Evolutionary conservation across 768 basidiomycete species (phyloP), one percentile per base, ranked within the genome.

Genomic region (Leccinum disarticulatum): DNA sequence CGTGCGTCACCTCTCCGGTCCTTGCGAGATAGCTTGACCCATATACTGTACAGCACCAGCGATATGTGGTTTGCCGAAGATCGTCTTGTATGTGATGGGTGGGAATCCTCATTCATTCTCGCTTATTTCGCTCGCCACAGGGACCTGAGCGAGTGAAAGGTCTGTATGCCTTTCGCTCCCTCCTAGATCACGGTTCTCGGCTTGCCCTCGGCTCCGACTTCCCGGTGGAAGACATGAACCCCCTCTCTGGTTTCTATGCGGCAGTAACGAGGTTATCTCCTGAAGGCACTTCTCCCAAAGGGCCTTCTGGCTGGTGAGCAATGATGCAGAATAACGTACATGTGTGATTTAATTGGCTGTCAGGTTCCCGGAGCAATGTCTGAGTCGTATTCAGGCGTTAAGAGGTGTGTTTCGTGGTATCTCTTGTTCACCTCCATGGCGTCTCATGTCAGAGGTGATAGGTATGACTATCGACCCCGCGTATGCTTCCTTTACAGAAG

Each of bases 41-140:
- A 46, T 28, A 36, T 50, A 25, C 25, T 25, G 30, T 47, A 58
- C 66, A 89, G 88, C 55, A 87, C 82, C 61, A 90, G 87, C 62
- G 91, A 93, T 67, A 95, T 96, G 93, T 88, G 87, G 82, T 96
- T 90, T 70, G 93, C 91, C 7, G 83, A 95, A 73, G 83, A 86
- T 25, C 87, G 93, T 55, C 72, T 96, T 65, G 91, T 91, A 64
- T 66, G 83, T 74, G 43, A 30, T 1, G 54, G 31, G 27, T 35
- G 36, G 19, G 27, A 27, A 25, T 22, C 38, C 31, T 46, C 31
- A n/a, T 25, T 10, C 4, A 4, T 43, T 35, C 19, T 38, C 46
- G 28, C 30, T 30, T 4, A 51, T 28, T 10, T 13, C 19, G 46
- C 15, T n/a, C 41, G 33, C 28, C 11, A 28, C 51, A 88, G 91